phyloP scores from a whole-genome alignment of 768 basidiomycete genomes.

The Clathrus columnatus region DNA sequence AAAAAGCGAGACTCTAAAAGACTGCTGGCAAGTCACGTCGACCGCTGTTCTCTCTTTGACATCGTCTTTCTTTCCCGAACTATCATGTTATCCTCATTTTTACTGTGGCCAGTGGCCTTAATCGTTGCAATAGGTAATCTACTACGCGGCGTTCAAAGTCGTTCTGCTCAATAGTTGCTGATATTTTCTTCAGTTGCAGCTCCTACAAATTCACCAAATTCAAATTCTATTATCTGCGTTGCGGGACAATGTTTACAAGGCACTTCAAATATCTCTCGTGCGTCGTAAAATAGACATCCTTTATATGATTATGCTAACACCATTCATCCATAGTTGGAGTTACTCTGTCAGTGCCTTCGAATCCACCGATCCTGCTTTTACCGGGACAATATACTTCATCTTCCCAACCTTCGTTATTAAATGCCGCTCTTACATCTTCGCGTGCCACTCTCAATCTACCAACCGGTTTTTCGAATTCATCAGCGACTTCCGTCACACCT shows the following conservation, averaged over 20 bases:
- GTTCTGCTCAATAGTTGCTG: background rate
- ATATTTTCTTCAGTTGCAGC: constrained; percentile 32
- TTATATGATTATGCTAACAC: constrained; percentile 12
- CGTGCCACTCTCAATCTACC: constrained; percentile 51
- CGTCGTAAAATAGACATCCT: constrained; percentile 27
- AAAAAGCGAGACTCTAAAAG: constrained; percentile 2
- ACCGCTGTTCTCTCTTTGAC: constrained; percentile 5
- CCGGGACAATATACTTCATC: constrained; percentile 69
- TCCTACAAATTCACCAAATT: constrained; percentile 32
- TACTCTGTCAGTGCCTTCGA: constrained; percentile 44
- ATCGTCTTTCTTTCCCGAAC: background rate
- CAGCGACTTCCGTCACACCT: constrained; percentile 34
- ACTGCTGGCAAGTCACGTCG: background rate
- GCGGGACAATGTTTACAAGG: constrained; percentile 85
- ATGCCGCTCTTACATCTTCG: constrained; percentile 55
- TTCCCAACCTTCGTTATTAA: constrained; percentile 65
- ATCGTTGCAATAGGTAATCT: background rate
- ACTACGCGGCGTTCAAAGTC: background rate
- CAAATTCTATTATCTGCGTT: constrained; percentile 62
- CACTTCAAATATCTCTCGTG: constrained; percentile 58
- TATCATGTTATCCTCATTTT: background rate
- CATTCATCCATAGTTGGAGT: constrained; percentile 51
- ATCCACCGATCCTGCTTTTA: constrained; percentile 52
- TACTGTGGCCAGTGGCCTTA: constrained; percentile 10
- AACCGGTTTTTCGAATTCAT: constrained; percentile 48